Evolutionary conservation across 2,329 filamentous ascomycete genomes (phyloP).

Genomic region (Calonectria henricotiae): DNA sequence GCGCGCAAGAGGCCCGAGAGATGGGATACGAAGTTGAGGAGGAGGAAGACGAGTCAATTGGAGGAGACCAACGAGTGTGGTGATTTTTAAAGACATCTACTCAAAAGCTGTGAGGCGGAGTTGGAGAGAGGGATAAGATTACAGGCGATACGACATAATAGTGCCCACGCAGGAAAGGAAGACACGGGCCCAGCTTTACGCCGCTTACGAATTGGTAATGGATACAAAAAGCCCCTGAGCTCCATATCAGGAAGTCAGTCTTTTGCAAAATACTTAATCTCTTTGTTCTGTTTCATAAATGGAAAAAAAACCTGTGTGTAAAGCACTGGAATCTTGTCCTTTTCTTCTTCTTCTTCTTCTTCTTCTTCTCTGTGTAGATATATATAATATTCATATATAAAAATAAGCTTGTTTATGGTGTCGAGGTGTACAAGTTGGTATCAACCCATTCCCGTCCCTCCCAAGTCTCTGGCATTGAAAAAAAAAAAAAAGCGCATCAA

Average conservation of each 20-base stretch:
- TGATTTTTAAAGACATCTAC: constrained; percentile 28
- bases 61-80: constrained; percentile 54
- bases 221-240: constrained; percentile 15
- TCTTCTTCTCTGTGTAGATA: not conserved
- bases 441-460: constrained; percentile 40
- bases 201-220: constrained; percentile 32
- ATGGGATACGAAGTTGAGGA: constrained; percentile 59
- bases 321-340: not conserved
- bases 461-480: constrained; percentile 31
- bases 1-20: constrained; percentile 59
- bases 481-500: constrained; percentile 31
- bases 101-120: constrained; percentile 8
- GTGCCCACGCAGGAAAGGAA: constrained; percentile 26
- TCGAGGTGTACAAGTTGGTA: constrained; percentile 39
- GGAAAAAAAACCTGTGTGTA: not conserved
- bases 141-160: constrained; percentile 28
- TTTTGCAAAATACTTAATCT: constrained; percentile 22
- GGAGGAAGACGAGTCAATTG: constrained; percentile 54
- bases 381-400: not conserved
- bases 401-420: constrained; percentile 16
- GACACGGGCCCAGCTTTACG: constrained; percentile 8
- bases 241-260: constrained; percentile 1
- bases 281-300: constrained; percentile 1
- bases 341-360: not conserved
- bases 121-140: constrained; percentile 2